These are phyloP conservation scores for Cutaneotrichosporon cyanovorans DNA, from an alignment of 1,284 basidiomycete genomes.

Conservation along the genomic window DNA sequence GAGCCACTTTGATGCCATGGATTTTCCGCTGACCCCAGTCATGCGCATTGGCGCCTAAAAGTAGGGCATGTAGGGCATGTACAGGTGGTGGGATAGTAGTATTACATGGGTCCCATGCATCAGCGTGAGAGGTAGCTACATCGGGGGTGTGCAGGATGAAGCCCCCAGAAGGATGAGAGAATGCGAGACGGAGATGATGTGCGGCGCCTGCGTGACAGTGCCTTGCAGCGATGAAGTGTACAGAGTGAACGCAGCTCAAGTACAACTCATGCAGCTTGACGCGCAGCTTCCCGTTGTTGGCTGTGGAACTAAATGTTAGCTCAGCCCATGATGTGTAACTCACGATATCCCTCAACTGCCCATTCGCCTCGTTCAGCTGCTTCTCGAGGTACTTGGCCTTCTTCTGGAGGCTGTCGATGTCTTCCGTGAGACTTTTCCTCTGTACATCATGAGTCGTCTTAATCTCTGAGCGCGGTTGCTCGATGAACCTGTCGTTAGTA, in stretches of 20 bases:
- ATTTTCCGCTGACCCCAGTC: conserved; percentile 17
- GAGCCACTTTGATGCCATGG: too few relatives aligned
- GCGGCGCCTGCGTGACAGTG: not conserved
- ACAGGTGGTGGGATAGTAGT: conserved; percentile 6
- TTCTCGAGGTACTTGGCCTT: conserved; percentile 77
- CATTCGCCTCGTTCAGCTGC: conserved; percentile 79
- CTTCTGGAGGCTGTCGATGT: conserved; percentile 68
- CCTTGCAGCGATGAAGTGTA: too few relatives aligned
- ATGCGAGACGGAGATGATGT: too few relatives aligned
- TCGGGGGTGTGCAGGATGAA: not conserved
- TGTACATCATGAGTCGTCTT: conserved; percentile 63
- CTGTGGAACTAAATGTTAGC: conserved; percentile 39
- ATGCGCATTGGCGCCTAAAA: conserved; percentile 27
- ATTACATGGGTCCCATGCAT: conserved; percentile 20
- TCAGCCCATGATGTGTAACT: conserved; percentile 31
- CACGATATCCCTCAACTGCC: conserved; percentile 78
- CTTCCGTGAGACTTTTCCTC: conserved; percentile 72
- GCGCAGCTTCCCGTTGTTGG: conserved; percentile 24
- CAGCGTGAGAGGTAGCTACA: conserved; percentile 10
- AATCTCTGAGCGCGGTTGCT: conserved; percentile 71
- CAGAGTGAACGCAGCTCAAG: too few relatives aligned
- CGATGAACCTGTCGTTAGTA: conserved; percentile 67
- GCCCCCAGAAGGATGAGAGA: too few relatives aligned
- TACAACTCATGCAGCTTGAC: too few relatives aligned
- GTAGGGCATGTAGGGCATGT: conserved; percentile 5